A percentile compares a stretch with the other conserved stretches of the same genome.
Evolutionary conservation across 495 filamentous ascomycete species (phyloP).

Genomic region (Hyaloscypha bicolor): DNA sequence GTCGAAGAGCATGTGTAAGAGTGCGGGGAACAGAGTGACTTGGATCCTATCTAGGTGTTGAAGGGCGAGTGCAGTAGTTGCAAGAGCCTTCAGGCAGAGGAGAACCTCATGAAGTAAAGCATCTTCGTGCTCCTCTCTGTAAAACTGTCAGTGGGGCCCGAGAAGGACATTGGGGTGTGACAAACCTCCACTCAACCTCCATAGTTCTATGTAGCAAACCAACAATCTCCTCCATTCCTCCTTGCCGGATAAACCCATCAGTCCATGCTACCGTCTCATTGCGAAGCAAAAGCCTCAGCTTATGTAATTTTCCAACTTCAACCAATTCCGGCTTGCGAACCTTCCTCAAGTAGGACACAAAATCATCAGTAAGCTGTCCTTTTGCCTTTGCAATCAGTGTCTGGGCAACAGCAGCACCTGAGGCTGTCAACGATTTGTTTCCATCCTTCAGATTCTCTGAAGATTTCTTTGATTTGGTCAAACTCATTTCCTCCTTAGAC

Average conservation of each 20-base stretch:
- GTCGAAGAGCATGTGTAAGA: constrained; percentile 90
- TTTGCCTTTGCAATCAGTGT: constrained; percentile 54
- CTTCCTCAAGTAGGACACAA: constrained; percentile 76
- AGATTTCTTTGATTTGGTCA: constrained; percentile 52
- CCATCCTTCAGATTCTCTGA: constrained; percentile 51
- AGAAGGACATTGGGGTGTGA: constrained; percentile 20
- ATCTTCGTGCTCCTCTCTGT: constrained; percentile 92
- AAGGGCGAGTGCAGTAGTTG: constrained; percentile 84
- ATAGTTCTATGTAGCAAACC: constrained; percentile 85
- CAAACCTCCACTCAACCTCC: constrained; percentile 94
- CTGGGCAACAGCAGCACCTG: constrained; percentile 37
- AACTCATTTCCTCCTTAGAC: constrained; percentile 43
- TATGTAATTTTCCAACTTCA: constrained; percentile 93
- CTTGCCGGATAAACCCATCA: constrained; percentile 82
- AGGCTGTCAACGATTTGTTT: constrained; percentile 44
- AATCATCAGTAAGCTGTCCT: constrained; percentile 69
- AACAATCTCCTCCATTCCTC: constrained; percentile 91
- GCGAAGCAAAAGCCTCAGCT: constrained; percentile 83
- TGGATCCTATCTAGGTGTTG: constrained; percentile 81
- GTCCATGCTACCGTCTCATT: constrained; percentile 97
- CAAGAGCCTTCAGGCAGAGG: constrained; percentile 91
- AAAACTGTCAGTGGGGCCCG: constrained; percentile 34
- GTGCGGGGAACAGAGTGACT: constrained; percentile 77
- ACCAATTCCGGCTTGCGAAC: constrained; percentile 77
- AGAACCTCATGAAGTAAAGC: constrained; percentile 87